phyloP scores from a whole-genome alignment of 2,329 filamentous ascomycete genomes.

The Coniella lustricola region DNA sequence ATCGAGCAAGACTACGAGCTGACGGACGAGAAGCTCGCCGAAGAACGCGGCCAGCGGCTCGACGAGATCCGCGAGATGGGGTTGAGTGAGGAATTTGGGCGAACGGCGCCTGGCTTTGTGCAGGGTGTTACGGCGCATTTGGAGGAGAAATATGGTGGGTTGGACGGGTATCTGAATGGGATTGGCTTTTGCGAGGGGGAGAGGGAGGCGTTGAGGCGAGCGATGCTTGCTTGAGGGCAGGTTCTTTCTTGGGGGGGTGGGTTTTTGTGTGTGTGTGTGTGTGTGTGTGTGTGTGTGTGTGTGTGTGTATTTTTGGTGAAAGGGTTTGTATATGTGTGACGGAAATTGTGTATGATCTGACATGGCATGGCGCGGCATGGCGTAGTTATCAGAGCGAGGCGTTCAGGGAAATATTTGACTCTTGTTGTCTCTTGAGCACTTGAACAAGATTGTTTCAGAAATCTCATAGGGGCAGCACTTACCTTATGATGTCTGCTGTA shows the following conservation, averaged over 20 bases:
- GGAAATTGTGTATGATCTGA: too few relatives aligned
- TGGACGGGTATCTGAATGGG: slow-evolving; percentile 55
- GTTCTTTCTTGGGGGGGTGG: not conserved
- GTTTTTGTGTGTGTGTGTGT: not conserved
- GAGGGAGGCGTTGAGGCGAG: slow-evolving; percentile 33
- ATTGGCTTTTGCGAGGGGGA: slow-evolving; percentile 50
- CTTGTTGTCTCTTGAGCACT: too few relatives aligned
- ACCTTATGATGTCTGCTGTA: too few relatives aligned
- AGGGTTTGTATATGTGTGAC: too few relatives aligned
- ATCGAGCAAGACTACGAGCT: slow-evolving; percentile 67
- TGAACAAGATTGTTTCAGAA: too few relatives aligned
- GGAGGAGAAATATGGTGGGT: slow-evolving; percentile 54
- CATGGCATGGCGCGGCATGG: too few relatives aligned
- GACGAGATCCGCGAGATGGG: slow-evolving; percentile 65
- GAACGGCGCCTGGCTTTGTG: slow-evolving; percentile 61
- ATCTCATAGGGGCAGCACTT: too few relatives aligned
- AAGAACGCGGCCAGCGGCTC: slow-evolving; percentile 57
- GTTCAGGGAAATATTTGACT: too few relatives aligned
- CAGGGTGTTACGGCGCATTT: slow-evolving; percentile 50
- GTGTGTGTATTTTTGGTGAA: too few relatives aligned
- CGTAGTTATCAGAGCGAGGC: too few relatives aligned
- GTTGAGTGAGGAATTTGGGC: slow-evolving; percentile 64
- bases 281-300: not conserved
- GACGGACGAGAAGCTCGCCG: slow-evolving; percentile 51
- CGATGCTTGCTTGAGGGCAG: slow-evolving; percentile 32